Evolutionary conservation across 176 grass and related monocot genomes (phyloP).

Genomic region (Aechmea fasciata): DNA sequence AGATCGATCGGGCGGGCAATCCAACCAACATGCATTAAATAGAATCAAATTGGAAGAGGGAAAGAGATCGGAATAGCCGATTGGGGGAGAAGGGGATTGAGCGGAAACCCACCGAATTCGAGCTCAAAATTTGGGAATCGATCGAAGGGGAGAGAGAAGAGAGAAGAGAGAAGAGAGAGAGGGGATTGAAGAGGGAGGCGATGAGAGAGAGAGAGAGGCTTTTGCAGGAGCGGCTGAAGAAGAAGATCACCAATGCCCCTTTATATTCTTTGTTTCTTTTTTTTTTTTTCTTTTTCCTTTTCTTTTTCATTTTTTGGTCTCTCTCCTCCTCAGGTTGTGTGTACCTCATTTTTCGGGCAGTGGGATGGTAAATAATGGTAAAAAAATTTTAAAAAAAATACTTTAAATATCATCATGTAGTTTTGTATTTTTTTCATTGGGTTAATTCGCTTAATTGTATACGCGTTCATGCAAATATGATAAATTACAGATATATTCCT

Average conservation of each 20-base stretch:
- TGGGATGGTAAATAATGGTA: no score
- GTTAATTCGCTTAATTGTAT: no score
- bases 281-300: not conserved
- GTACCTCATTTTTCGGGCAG: not conserved
- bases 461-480: no score
- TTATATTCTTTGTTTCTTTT: not conserved
- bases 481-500: no score
- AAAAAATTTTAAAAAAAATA: no score
- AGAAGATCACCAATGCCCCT: not conserved
- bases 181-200: not conserved
- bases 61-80: not conserved
- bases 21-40: not conserved
- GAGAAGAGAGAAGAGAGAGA: not conserved
- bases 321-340: not conserved
- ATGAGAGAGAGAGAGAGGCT: not conserved
- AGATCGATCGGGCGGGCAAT: not conserved
- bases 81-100: not conserved
- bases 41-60: not conserved
- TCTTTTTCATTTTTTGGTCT: not conserved
- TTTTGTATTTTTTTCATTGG: no score
- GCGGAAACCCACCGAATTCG: constrained; percentile 4
- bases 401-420: no score
- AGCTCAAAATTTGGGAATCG: not conserved
- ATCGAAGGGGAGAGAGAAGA: not conserved
- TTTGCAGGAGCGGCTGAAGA: not conserved